Base-by-base conservation (phyloP, 139 green algal species). In the Coccomyxa sp. region DNA sequence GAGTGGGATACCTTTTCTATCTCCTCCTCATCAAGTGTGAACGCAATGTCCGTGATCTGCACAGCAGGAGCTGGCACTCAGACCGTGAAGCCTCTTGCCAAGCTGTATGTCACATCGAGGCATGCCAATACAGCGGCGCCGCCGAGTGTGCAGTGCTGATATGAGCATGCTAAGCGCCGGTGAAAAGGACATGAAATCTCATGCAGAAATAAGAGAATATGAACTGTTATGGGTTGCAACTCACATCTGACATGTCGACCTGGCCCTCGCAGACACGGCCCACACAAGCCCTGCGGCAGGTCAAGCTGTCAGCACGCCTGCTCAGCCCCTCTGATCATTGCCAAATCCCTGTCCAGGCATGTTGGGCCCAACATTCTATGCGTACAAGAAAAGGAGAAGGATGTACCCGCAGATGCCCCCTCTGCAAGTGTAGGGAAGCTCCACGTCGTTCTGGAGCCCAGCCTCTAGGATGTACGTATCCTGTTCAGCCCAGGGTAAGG, bases 401-500 rank as follows among this genome's bases (percentile, higher is more conserved):
- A 29, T 39, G 39, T 68, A 85, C 79, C 84, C 88, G 82, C 90
- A 92, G 68, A 91, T 91, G 69, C 90, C 89, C 36, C 84, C 92
- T 72, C 91, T 84, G 88, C 95, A 98, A 34, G 94, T 97, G 75
- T 89, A 93, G 14, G 95, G 95, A 44, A 98, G 87, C 83, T 98
- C 95, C 9, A 98, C 55, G 6, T 93, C 94, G 2, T 81, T 83
- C 6, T 92, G 83, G 29, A 97, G 87, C n/a, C 88, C 94, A 39
- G 91, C 89, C 70, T 97, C 91, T 16, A 98, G 86, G 35, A 98
- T 95, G 86, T 98, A 98, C 54, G 82, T 86, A 81, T 96, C 84
- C 80, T 95, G 86, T n/a, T n/a, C n/a, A n/a, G n/a, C n/a, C n/a
- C n/a, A n/a, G n/a, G n/a, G n/a, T n/a, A n/a, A n/a, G 16, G 44